A percentile compares a stretch with the other conserved stretches of the same genome.
Evolutionary conservation across 345 rosid genomes (phyloP).

Genomic region (Hibiscus trionum): DNA sequence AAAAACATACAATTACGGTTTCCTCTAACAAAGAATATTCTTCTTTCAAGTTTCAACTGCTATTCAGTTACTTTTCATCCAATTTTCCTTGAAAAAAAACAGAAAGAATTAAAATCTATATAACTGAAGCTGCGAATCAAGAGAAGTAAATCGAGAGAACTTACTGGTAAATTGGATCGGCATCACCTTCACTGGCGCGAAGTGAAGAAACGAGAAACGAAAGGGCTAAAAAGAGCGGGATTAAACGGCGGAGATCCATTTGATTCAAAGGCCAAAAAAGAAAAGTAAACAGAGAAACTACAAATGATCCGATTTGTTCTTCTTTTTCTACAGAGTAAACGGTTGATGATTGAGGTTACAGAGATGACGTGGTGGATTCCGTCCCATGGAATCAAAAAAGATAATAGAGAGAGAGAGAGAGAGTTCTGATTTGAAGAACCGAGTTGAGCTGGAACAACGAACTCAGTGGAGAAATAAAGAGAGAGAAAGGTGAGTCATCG

Average conservation of each 20-base stretch:
- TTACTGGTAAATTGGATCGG: slow-evolving; percentile 84
- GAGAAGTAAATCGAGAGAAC: neutral
- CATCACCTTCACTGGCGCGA: slow-evolving; percentile 68
- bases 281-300: slow-evolving; percentile 19
- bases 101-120: neutral
- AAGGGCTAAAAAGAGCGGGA: slow-evolving; percentile 27
- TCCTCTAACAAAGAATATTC: neutral
- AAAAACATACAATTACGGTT: neutral
- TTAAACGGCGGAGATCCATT: slow-evolving; percentile 33
- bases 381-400: slow-evolving; percentile 7
- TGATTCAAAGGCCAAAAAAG: slow-evolving; percentile 12
- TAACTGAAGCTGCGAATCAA: neutral
- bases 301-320: slow-evolving; percentile 2
- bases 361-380: slow-evolving; percentile 8
- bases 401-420: neutral
- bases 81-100: neutral
- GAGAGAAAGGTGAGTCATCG: slow-evolving; percentile 1
- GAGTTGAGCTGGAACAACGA: slow-evolving; percentile 4
- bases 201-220: slow-evolving; percentile 28
- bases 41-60: neutral
- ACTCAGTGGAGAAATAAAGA: slow-evolving; percentile 8
- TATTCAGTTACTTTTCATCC: neutral
- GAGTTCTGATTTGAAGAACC: slow-evolving; percentile 3
- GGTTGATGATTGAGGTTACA: slow-evolving; percentile 6
- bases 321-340: slow-evolving; percentile 2